phyloP scores from a whole-genome alignment of 1,284 basidiomycete species.

The Ustilago shanxiensis region DNA sequence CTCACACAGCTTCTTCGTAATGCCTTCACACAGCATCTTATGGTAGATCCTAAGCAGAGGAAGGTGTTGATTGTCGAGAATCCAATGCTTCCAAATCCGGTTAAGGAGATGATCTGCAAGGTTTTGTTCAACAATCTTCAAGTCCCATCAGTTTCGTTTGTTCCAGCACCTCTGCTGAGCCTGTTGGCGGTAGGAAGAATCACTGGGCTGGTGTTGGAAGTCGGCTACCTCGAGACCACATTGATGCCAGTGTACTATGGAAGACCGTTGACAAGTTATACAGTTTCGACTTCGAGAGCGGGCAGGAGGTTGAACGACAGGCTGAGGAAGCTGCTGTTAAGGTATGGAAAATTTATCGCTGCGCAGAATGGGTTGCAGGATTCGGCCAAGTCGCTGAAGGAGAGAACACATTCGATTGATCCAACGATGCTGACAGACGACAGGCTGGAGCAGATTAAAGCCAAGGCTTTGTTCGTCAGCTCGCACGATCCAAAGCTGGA shows the following conservation, averaged over 20 bases:
- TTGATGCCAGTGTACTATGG: conserved; percentile 77
- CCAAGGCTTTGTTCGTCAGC: conserved; percentile 58
- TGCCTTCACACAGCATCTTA: conserved; percentile 75
- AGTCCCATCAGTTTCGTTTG: conserved; percentile 89
- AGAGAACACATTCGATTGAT: conserved; percentile 28
- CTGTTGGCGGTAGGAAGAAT: conserved; percentile 86
- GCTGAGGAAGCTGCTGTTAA: conserved; percentile 43
- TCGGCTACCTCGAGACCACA: conserved; percentile 89
- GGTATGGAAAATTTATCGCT: conserved; percentile 45
- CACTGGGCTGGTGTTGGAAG: conserved; percentile 91
- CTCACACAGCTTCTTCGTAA: conserved; percentile 55
- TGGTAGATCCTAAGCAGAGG: conserved; percentile 91
- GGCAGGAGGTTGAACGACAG: conserved; percentile 37
- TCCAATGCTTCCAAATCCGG: conserved; percentile 83
- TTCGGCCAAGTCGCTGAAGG: conserved; percentile 19
- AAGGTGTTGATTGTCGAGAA: conserved; percentile 93
- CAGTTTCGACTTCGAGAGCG: conserved; percentile 44
- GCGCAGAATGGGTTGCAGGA: conserved; percentile 38
- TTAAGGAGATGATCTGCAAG: conserved; percentile 88
- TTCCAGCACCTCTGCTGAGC: conserved; percentile 80
- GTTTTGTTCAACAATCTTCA: conserved; percentile 91
- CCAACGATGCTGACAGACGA: conserved; percentile 41
- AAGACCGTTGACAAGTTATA: conserved; percentile 41
- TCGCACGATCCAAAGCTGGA: conserved; percentile 16
- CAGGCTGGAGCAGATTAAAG: conserved; percentile 59